Evolutionary conservation across 352 stramenopile species (phyloP).

Genomic region (Thalassiosira exigua): DNA sequence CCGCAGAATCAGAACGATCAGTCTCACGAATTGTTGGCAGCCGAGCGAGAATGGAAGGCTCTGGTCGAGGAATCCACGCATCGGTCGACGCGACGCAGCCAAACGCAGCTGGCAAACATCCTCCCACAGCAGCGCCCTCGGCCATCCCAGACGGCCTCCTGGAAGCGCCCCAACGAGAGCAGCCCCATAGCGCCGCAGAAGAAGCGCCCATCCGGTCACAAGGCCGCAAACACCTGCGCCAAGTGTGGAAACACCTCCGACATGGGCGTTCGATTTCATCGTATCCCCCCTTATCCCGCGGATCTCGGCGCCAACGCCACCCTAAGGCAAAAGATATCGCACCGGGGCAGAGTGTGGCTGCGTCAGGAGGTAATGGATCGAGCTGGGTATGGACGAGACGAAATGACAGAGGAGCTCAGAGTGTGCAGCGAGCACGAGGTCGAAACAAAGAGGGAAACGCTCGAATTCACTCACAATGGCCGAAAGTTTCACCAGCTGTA

Average conservation of each 20-base stretch:
- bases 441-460: slow-evolving; percentile 5
- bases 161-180: not conserved
- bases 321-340: not conserved
- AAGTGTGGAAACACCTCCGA: slow-evolving; percentile 12
- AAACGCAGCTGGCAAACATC: not conserved
- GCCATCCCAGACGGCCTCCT: not conserved
- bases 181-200: not conserved
- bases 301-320: not conserved
- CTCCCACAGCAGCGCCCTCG: not conserved
- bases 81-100: not conserved
- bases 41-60: not conserved
- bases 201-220: slow-evolving; percentile 1
- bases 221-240: slow-evolving; percentile 2
- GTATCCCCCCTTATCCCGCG: not conserved
- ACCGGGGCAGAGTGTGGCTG: slow-evolving; percentile 7
- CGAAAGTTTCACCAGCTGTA: slow-evolving; percentile 14
- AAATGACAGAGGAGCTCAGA: slow-evolving; percentile 4
- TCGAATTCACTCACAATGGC: slow-evolving; percentile 3
- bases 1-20: slow-evolving; percentile 5
- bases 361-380: slow-evolving; percentile 18
- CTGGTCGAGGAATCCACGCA: slow-evolving; percentile 10
- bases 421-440: slow-evolving; percentile 30
- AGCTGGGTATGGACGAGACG: not conserved
- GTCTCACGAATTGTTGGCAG: not conserved
- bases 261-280: not conserved